Evolutionary conservation across 345 rosid genomes (phyloP).

Genomic region (Eucalyptus sp.): DNA sequence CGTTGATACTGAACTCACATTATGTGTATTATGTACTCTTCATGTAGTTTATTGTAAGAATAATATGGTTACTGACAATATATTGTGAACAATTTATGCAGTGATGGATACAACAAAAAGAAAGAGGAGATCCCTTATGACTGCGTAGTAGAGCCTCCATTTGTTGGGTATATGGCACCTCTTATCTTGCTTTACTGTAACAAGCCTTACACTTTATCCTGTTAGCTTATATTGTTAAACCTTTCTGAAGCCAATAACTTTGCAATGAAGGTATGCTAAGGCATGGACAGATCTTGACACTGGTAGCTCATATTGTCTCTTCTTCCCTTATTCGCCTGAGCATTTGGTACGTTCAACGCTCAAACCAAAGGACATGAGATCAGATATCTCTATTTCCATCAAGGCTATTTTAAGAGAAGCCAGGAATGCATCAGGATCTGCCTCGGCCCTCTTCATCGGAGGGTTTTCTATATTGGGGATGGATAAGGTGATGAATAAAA

Average conservation of each 20-base stretch:
- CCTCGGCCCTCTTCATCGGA: constrained; percentile 77
- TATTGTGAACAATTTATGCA: not conserved
- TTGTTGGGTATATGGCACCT: constrained; percentile 52
- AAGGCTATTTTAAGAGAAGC: constrained; percentile 49
- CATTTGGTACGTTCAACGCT: constrained; percentile 56
- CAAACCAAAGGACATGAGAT: constrained; percentile 37
- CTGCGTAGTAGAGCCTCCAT: constrained; percentile 73
- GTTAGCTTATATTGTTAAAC: not conserved
- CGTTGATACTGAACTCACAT: not conserved
- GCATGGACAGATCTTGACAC: constrained; percentile 56
- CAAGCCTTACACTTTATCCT: not conserved
- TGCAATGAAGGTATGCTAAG: constrained; percentile 59
- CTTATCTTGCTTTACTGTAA: not conserved
- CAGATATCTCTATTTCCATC: constrained; percentile 46
- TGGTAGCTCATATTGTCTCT: constrained; percentile 52
- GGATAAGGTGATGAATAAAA: constrained; percentile 41
- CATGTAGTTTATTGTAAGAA: not conserved
- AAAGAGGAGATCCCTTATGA: constrained; percentile 30
- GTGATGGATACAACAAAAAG: constrained; percentile 4
- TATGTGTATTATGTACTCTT: not conserved
- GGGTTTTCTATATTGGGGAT: constrained; percentile 70
- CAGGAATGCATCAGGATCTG: constrained; percentile 54
- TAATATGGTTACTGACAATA: not conserved
- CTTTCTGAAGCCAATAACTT: not conserved
- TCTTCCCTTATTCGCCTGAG: constrained; percentile 88